phyloP scores from a whole-genome alignment of 2,329 filamentous ascomycete genomes.

The Diaporthe sp. region DNA sequence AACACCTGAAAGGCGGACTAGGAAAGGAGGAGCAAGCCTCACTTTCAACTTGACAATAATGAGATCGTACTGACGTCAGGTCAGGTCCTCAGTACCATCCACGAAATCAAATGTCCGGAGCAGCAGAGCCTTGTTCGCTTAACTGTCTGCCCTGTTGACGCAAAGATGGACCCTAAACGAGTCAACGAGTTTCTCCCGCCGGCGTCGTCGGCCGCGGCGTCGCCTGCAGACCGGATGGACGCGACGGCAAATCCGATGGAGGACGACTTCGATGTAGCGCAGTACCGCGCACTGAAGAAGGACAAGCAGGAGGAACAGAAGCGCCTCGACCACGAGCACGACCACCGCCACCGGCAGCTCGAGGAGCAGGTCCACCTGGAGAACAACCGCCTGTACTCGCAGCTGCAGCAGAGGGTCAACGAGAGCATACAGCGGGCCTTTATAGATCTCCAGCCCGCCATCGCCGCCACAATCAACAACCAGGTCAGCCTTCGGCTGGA shows the following conservation, averaged over 20 bases:
- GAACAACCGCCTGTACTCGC: conserved; percentile 31
- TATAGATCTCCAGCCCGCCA: conserved; percentile 29
- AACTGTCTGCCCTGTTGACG: background rate
- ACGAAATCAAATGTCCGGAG: conserved; percentile 4
- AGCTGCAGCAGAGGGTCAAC: conserved; percentile 38
- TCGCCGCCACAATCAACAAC: conserved; percentile 33
- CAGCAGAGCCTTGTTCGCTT: background rate
- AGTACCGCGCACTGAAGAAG: conserved; percentile 35
- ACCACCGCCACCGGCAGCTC: conserved; percentile 17
- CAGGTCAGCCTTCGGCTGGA: conserved; percentile 38
- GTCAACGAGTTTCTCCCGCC: conserved; percentile 39
- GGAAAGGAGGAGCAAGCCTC: background rate
- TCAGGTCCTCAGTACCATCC: background rate
- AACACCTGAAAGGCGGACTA: background rate
- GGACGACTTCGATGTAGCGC: conserved; percentile 38
- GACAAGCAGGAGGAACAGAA: conserved; percentile 39
- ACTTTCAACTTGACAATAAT: background rate
- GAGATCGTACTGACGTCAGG: background rate
- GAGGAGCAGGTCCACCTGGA: conserved; percentile 35
- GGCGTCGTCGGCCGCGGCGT: background rate
- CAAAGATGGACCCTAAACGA: conserved; percentile 30
- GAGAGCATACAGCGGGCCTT: conserved; percentile 37
- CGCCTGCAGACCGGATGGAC: conserved; percentile 10
- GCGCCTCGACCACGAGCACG: conserved; percentile 32
- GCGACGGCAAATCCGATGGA: conserved; percentile 4